Base-by-base conservation (phyloP, 352 stramenopile species). In the Pythium rishiriense region DNA sequence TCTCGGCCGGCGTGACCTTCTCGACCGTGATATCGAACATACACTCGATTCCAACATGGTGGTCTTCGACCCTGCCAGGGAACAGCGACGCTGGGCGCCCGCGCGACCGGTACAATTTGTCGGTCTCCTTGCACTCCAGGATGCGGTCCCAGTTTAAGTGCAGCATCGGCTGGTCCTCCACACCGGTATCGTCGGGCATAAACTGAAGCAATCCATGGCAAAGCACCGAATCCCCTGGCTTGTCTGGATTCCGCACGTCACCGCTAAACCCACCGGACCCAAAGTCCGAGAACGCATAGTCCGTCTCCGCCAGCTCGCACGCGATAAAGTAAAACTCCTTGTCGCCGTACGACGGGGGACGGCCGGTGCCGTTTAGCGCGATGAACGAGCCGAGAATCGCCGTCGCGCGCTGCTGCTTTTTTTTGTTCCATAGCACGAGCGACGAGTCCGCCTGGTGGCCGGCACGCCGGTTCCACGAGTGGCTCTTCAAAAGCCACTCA, bases 251-350 rank as follows among this genome's bases (percentile, higher is more conserved):
- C 10, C 59, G 66, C 43, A 76, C 57, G 9, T 90, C 81, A 24
- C 45, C 63, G 35, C 79, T 81, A 22, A 85, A 74, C 11, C 69
- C 61, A 8, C 82, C 84, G 10, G 88, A 76, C 11, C 72, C 82
- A 55, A 78, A 87, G 45, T 90, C 72, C 0, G 82, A 90, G 57
- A 93, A 89, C 3, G 68, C 58, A 57, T 88, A 93, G 60, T 82
- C 62, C 3, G 82, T 81, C 57, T 93, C 82, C 0, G 84, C 79
- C 2, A 93, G 62, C 43, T 93, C 84, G 39, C 66, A 83, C 0
- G 84, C 82, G 12, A 90, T 43, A 58, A 90, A 90, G 62, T 88
- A 93, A 22, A 90, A 64, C 52, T 93, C 82, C 58, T 93, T 93
- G 54, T 91, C 84, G 4, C 82, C 79, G 50, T 90, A 90, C 15